Evolutionary conservation across 768 basidiomycete genomes (phyloP), one percentile per base, ranked within the genome.

Genomic region (Mycena rebaudengoi): DNA sequence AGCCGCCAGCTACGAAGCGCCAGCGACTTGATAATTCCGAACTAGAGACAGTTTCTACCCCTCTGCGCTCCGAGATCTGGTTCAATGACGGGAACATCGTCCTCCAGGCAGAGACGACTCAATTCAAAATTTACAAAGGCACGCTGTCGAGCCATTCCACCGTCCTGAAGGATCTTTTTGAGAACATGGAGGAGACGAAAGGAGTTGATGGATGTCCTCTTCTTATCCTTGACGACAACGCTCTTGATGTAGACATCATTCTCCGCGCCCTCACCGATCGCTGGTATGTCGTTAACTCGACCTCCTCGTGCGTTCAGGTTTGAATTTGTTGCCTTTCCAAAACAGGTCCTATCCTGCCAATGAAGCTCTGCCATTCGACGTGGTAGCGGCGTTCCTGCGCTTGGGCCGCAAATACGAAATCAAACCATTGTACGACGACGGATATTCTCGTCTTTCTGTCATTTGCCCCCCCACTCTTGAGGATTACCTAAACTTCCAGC

Each of bases 11-110:
- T n/a, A n/a, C n/a, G n/a, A n/a, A n/a, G n/a, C n/a, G n/a, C n/a
- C n/a, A n/a, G n/a, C n/a, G n/a, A n/a, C n/a, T n/a, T n/a, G n/a
- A n/a, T n/a, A n/a, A n/a, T n/a, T 30, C 48, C 8, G 23, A 14
- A 20, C 21, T n/a, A 5, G 21, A 20, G n/a, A 7, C 44, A 29
- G 5, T 29, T n/a, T 7, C 26, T 29, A 28, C 18, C 7, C 10
- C 18, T 23, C 12, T 35, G 23, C 37, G 57, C 35, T 50, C 57
- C 26, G 48, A 51, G 6, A 60, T 60, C 16, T 60, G 58, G 58
- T 60, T 51, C 49, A 40, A 32, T 21, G 58, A 60, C 23, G 58
- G 58, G 32, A 60, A 60, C 32, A 13, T 60, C 29, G 16, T 51
- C 6, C 13, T 60, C 28, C 58, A 51, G 23, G 48, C 58, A 4